Base-by-base conservation (phyloP, 306 rosid genomes). In the Gastrolobium villosum region DNA sequence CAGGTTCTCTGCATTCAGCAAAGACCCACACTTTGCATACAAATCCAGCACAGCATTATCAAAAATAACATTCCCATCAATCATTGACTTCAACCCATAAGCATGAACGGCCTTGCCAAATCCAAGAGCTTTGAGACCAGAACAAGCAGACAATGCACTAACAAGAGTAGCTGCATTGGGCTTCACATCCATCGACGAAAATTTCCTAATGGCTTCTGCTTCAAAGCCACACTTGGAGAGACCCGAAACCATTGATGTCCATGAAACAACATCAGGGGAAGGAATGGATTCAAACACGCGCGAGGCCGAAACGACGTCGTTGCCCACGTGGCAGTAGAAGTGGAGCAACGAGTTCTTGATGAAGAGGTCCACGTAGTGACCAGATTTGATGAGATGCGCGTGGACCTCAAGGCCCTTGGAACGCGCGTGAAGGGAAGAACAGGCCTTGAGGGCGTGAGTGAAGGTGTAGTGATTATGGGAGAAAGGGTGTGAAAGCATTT, bases 381-480 rank as follows among this genome's bases (percentile, higher is more conserved):
- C 96, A 0, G 85, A 84, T 76, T 90, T 94, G 28, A 86, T 8
- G 80, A 91, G 81, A 43, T 43, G 85, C 63, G 88, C 91, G 75
- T 94, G 94, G 87, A 89, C 82, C 88, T 94, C 92, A 30, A 84
- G 84, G 11, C 90, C 94, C 43, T 88, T 91, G 52, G 78, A 78
- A 71, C 26, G 78, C 14, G 82, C 76, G 68, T 77, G 87, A n/a
- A 83, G 86, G 11, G 74, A 75, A 46, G 69, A 55, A 53, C 87
- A 91, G 5, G 88, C 89, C 79, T 86, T 91, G 81, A 94, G 90
- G 34, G 89, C 92, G 52, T 84, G 81, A 11, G 92, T 90, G 90
- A 90, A 90, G 65, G 97, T 86, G 86, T 86, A 94, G 57, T 94
- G 91, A 39, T 90, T 90, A 68, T 94, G 86, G 65, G 88, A 83